Evolutionary conservation across 1,139 yeast genomes (phyloP).

Genomic region (Nakaseomyces bracarensis): DNA sequence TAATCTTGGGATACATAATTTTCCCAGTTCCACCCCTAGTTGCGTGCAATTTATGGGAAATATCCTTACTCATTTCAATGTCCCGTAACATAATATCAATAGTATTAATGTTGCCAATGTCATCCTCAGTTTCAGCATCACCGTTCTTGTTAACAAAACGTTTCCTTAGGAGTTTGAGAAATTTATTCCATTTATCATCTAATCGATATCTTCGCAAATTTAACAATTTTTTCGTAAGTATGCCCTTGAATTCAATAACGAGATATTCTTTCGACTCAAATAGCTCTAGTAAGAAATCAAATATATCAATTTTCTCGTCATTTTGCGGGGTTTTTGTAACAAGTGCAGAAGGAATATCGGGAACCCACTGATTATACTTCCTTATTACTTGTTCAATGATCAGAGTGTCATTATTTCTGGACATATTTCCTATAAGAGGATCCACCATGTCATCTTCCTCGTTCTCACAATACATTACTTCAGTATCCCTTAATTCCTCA

Average conservation of each 20-base stretch:
- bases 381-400: conserved; percentile 2
- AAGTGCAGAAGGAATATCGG: conserved; percentile 1
- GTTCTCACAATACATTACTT: conserved; percentile 9
- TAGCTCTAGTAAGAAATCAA: conserved; percentile 56
- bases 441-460: conserved; percentile 1
- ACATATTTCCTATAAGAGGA: conserved; percentile 1
- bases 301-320: conserved; percentile 48
- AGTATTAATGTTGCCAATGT: conserved; percentile 43
- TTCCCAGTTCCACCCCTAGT: conserved; percentile 12
- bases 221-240: conserved; percentile 58
- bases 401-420: neutral
- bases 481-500: conserved; percentile 14
- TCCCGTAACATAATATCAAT: conserved; percentile 85
- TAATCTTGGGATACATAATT: conserved; percentile 21
- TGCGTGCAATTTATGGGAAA: conserved; percentile 33
- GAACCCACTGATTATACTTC: conserved; percentile 4
- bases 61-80: conserved; percentile 43
- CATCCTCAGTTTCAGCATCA: conserved; percentile 11
- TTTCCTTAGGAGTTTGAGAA: conserved; percentile 17
- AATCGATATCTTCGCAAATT: conserved; percentile 39
- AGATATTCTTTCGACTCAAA: conserved; percentile 74
- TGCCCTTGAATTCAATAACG: conserved; percentile 57
- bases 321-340: neutral
- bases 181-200: conserved; percentile 23
- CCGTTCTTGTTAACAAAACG: conserved; percentile 12